Evolutionary conservation across 2,329 filamentous ascomycete species (phyloP), one percentile per base, ranked within the genome.

Genomic region (Fusarium vanettenii): DNA sequence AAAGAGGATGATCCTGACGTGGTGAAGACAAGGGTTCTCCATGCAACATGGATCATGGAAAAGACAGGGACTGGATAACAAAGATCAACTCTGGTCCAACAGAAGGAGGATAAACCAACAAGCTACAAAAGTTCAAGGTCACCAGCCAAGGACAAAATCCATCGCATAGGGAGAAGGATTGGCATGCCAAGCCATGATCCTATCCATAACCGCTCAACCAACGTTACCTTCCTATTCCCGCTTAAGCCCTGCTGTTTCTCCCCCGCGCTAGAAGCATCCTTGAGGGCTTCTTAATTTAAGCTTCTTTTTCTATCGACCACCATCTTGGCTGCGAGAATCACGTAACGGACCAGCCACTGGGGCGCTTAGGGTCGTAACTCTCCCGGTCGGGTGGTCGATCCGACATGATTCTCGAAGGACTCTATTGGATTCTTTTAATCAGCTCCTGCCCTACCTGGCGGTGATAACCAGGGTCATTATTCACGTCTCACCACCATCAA

Each of bases 181-280:
- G 60, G 56, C 67, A 67, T 37, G 64, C 63, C 66, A 69, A 69
- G 48, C 33, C 57, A 48, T 50, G 60, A 48, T 22, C 66, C 62
- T 55, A 43, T 50, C 29, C 64, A 25, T 29, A 35, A 37, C 31
- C 14, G 55, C 31, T 18, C 20, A 39, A 56, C 33, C 48, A 64
- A 65, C 64, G 66, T 27, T 69, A 78, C 76, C 76, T 78, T 78
- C 76, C 75, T 76, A 60, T 67, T 78, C 43, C 52, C 60, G 64
- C 73, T 55, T 73, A 71, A 66, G 25, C 9, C 48, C 18, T 52
- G 27, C 16, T 18, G 7, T 14, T 20, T 29, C 27, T 22, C 39
- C 56, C 39, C 33, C 56, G 33, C 69, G 67, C 66, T 69, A 71
- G 60, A 71, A 73, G n/a, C 41, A 60, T 71, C 60, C 62, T 64